phyloP scores from a whole-genome alignment of 1,284 basidiomycete genomes.

The Ceratobasidium papillatum region DNA sequence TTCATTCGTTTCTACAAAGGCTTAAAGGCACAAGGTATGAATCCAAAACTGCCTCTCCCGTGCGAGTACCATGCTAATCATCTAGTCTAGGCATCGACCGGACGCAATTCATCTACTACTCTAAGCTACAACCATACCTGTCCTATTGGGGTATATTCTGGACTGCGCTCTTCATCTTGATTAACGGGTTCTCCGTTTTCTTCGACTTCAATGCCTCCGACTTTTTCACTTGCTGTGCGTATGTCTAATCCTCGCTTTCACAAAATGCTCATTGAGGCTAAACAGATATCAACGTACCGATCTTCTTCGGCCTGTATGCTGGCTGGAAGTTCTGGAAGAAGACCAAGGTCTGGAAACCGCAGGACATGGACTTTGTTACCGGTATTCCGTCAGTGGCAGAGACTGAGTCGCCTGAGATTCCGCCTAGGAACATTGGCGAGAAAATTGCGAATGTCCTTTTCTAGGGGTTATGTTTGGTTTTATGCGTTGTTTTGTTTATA shows the following conservation, averaged over 20 bases:
- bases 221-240: constrained; percentile 66
- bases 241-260: constrained; percentile 52
- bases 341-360: constrained; percentile 60
- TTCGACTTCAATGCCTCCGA: constrained; percentile 66
- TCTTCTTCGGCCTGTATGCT: constrained; percentile 44
- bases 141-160: constrained; percentile 50
- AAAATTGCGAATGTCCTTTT: constrained; percentile 55
- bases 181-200: constrained; percentile 68
- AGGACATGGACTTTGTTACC: constrained; percentile 70
- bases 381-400: constrained; percentile 69
- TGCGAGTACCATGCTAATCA: background rate
- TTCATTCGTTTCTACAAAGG: constrained; percentile 59
- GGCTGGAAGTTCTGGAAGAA: constrained; percentile 65
- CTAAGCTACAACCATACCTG: constrained; percentile 60
- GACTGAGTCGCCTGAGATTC: constrained; percentile 59
- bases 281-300: constrained; percentile 45
- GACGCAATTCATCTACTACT: constrained; percentile 62
- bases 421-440: constrained; percentile 56
- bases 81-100: constrained; percentile 57
- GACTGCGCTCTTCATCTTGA: constrained; percentile 54
- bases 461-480: constrained; percentile 46
- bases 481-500: constrained; percentile 32
- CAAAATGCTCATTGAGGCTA: background rate
- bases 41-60: background rate
- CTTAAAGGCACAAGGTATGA: constrained; percentile 49